Percentiles rank a stretch among this genome's conserved stretches.
These are phyloP conservation scores for Saccharomycopsis sp. DNA, from an alignment of 805 yeast species.

Conservation along the genomic window DNA sequence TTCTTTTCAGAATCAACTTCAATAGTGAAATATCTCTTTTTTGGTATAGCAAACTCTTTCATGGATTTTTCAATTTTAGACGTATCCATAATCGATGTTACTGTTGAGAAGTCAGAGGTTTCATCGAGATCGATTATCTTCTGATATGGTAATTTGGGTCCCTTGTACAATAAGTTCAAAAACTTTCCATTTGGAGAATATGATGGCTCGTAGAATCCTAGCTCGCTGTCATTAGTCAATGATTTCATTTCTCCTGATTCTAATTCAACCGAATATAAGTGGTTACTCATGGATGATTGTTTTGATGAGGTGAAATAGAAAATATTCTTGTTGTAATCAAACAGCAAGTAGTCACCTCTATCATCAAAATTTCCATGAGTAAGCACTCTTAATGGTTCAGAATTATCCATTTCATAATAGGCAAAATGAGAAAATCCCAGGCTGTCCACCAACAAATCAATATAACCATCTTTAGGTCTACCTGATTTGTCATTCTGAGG, in stretches of 20 bases:
- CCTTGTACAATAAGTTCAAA: slow-evolving; percentile 47
- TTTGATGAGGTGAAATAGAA: slow-evolving; percentile 54
- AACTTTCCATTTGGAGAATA: slow-evolving; percentile 54
- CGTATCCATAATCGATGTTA: slow-evolving; percentile 13
- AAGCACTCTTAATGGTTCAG: slow-evolving; percentile 33
- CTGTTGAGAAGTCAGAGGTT: slow-evolving; percentile 23
- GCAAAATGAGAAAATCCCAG: slow-evolving; percentile 59
- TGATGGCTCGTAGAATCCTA: slow-evolving; percentile 43
- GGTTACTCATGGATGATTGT: slow-evolving; percentile 51
- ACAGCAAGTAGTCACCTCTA: slow-evolving; percentile 39
- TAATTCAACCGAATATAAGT: slow-evolving; percentile 46
- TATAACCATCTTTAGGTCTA: slow-evolving; percentile 42
- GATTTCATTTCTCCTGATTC: slow-evolving; percentile 23
- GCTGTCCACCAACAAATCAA: slow-evolving; percentile 49
- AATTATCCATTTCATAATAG: slow-evolving; percentile 41
- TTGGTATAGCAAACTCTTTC: slow-evolving; percentile 42
- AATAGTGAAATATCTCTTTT: slow-evolving; percentile 34
- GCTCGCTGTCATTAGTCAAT: slow-evolving; percentile 29
- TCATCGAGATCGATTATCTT: slow-evolving; percentile 52
- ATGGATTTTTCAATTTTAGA: slow-evolving; percentile 23
- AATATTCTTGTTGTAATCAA: slow-evolving; percentile 38
- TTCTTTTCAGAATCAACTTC: slow-evolving; percentile 30
- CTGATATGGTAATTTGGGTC: slow-evolving; percentile 80
- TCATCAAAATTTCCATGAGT: slow-evolving; percentile 48
- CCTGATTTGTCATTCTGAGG: slow-evolving; percentile 31